Evolutionary conservation across 23 red algal genomes (phyloP).

Genomic region (Chondrus crispus): DNA sequence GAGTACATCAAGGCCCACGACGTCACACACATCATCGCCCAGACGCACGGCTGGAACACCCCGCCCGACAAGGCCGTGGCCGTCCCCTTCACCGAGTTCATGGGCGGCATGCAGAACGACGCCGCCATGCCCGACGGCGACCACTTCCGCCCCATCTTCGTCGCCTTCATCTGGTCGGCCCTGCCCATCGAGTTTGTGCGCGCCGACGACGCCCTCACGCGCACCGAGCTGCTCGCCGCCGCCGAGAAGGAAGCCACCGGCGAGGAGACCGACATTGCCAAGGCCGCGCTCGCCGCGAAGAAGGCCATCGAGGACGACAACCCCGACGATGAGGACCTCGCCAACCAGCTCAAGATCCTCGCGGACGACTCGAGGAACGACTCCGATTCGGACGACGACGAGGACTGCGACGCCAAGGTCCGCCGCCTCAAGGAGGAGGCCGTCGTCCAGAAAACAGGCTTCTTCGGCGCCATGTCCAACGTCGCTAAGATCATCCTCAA

Average conservation of each 20-base stretch:
- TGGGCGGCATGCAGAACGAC: constrained; percentile 60
- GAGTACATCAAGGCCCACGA: not conserved
- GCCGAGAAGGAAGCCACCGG: constrained; percentile 13
- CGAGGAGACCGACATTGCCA: constrained; percentile 23
- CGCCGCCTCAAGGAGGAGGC: no score
- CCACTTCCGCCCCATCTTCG: constrained; percentile 35
- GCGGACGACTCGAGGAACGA: no score
- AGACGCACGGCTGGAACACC: constrained; percentile 69
- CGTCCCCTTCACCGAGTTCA: constrained; percentile 56
- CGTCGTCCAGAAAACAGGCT: no score
- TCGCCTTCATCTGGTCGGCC: constrained; percentile 59
- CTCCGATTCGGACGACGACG: no score
- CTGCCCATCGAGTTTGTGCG: constrained; percentile 13
- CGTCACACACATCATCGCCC: constrained; percentile 47
- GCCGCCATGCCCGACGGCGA: constrained; percentile 37
- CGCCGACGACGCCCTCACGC: constrained; percentile 17
- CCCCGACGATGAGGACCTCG: constrained; percentile 1
- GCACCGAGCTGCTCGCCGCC: not conserved
- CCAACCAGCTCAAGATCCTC: no score
- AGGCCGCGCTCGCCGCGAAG: constrained; percentile 23
- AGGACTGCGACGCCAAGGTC: no score
- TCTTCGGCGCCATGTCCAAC: no score
- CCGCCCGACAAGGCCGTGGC: constrained; percentile 58
- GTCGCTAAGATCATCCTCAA: not conserved
- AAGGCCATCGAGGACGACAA: constrained; percentile 29